Conservation (phyloP, 2,329 filamentous ascomycete genomes). For the Pleoardoris graminearum region DNA sequence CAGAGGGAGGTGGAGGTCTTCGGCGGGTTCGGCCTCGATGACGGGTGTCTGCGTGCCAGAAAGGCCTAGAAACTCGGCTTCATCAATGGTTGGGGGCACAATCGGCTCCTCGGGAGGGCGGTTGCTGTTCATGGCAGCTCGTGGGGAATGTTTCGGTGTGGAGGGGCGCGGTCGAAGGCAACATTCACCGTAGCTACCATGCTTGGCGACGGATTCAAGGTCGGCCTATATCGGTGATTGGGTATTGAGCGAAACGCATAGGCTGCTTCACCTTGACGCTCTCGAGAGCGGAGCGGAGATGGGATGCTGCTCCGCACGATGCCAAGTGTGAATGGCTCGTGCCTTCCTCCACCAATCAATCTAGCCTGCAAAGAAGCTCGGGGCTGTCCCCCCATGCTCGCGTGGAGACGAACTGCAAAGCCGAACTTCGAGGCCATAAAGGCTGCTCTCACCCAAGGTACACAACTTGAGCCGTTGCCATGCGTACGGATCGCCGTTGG, state of each 20-base stretch:
- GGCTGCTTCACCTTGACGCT: constrained; percentile 10
- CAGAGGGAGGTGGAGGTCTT: constrained; percentile 40
- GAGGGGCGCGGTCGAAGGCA: constrained; percentile 16
- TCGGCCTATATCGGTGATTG: constrained; percentile 19
- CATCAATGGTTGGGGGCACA: constrained; percentile 43
- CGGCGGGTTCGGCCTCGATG: constrained; percentile 36
- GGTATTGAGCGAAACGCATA: neutral
- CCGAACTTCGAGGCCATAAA: too few relatives aligned
- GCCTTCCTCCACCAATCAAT: constrained; percentile 9
- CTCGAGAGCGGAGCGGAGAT: too few relatives aligned
- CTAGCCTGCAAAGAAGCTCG: too few relatives aligned
- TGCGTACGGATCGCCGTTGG: too few relatives aligned
- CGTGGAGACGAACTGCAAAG: neutral
- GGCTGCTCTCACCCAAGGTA: too few relatives aligned
- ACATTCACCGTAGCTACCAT: constrained; percentile 29
- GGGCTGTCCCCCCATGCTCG: too few relatives aligned
- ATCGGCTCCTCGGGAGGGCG: constrained; percentile 31
- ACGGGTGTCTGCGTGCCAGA: constrained; percentile 34
- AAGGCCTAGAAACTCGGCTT: constrained; percentile 42
- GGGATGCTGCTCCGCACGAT: constrained; percentile 5
- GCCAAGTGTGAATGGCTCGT: constrained; percentile 17
- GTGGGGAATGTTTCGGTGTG: constrained; percentile 16
- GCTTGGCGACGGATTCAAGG: constrained; percentile 23
- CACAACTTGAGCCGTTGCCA: too few relatives aligned
- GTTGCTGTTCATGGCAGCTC: constrained; percentile 33